Conservation (phyloP, 352 stramenopile species). For the Phytophthora pinifolia region DNA sequence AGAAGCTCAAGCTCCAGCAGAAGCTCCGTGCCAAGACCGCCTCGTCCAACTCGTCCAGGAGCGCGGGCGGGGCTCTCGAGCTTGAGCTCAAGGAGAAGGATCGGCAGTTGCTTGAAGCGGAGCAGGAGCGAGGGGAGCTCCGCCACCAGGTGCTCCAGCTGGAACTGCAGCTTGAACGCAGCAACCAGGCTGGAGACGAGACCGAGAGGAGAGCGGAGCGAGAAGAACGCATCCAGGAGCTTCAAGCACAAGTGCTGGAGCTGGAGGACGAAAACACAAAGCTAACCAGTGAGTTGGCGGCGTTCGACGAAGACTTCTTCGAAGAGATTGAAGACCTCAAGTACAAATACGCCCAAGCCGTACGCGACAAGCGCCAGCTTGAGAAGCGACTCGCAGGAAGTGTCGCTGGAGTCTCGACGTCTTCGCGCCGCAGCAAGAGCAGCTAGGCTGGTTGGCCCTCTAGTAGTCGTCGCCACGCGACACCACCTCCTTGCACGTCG, state of each 20-base stretch:
- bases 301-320: constrained; percentile 95
- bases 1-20: constrained; percentile 72
- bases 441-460: constrained; percentile 17
- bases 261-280: constrained; percentile 77
- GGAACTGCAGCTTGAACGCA: constrained; percentile 23
- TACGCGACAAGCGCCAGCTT: constrained; percentile 74
- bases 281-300: constrained; percentile 77
- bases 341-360: constrained; percentile 91
- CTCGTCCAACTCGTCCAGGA: constrained; percentile 21
- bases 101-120: constrained; percentile 14
- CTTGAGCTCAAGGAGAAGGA: constrained; percentile 32
- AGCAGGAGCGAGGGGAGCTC: constrained; percentile 22
- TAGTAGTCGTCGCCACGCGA: constrained; percentile 98
- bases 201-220: constrained; percentile 6
- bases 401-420: constrained; percentile 6
- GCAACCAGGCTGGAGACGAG: constrained; percentile 5
- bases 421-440: constrained; percentile 16
- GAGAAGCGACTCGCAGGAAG: constrained; percentile 35
- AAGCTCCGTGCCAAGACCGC: constrained; percentile 50
- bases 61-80: constrained; percentile 12
- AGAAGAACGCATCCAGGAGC: constrained; percentile 31
- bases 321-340: constrained; percentile 97
- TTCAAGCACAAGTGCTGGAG: constrained; percentile 39
- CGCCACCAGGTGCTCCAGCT: constrained; percentile 25
- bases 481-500: constrained; percentile 98